Evolutionary conservation across 768 basidiomycete species (phyloP).

Genomic region (Rhodosporidiobolus odoratus): DNA sequence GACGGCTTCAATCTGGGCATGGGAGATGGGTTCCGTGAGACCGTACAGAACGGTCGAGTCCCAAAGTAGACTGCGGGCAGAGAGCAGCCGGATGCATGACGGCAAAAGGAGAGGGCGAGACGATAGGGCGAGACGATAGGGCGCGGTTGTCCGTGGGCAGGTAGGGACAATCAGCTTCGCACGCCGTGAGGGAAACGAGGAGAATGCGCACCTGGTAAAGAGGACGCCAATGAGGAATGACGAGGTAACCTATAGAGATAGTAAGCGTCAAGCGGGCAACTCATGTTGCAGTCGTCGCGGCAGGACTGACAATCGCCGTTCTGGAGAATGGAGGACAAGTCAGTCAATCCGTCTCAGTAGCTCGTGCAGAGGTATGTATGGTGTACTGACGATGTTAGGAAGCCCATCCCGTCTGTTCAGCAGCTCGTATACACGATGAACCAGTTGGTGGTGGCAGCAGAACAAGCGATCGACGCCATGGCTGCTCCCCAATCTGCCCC

Average conservation of each 20-base stretch:
- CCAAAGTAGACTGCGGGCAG: slow-evolving; percentile 13
- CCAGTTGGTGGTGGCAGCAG: neutral
- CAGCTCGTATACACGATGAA: neutral
- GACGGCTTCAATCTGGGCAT: slow-evolving; percentile 11
- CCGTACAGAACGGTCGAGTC: slow-evolving; percentile 31
- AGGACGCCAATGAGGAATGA: slow-evolving; percentile 35
- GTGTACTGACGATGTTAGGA: slow-evolving; percentile 3
- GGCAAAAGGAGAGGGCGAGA: too few species aligned
- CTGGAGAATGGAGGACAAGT: too few species aligned
- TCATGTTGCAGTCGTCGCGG: too few species aligned
- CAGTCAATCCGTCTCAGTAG: too few species aligned
- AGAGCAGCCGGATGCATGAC: too few species aligned
- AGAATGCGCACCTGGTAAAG: slow-evolving; percentile 25
- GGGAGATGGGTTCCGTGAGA: slow-evolving; percentile 8
- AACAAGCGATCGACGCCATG: neutral
- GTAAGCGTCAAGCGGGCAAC: neutral
- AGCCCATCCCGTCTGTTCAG: neutral
- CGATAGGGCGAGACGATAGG: neutral
- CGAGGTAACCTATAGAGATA: slow-evolving; percentile 30
- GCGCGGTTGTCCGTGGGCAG: too few species aligned
- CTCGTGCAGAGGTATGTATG: too few species aligned
- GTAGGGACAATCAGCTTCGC: too few species aligned
- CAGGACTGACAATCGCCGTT: too few species aligned
- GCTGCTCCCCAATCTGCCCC: too few species aligned
- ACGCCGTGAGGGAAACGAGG: neutral